phyloP scores from a whole-genome alignment of 441 rosid genomes.

The Pelargonium fulgidum region DNA sequence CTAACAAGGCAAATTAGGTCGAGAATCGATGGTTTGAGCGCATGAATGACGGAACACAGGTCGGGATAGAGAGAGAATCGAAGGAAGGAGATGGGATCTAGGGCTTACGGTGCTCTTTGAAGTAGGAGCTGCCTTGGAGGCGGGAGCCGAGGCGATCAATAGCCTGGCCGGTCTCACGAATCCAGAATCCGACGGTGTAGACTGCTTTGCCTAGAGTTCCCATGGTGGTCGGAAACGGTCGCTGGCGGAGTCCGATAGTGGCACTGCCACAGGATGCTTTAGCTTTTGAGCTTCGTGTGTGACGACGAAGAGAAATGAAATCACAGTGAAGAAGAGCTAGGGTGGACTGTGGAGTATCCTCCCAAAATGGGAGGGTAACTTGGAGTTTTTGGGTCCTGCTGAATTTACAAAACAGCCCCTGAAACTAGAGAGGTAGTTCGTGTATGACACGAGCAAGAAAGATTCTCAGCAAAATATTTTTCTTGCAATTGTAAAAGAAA shows the following conservation, averaged over 20 bases:
- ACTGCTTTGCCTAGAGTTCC: background rate
- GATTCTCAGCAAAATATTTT: too few species aligned
- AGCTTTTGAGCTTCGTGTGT: background rate
- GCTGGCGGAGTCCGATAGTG: too few species aligned
- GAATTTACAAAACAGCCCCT: too few species aligned
- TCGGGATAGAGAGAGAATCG: constrained; percentile 8
- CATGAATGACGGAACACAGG: background rate
- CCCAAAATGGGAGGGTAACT: background rate
- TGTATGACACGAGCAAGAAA: too few species aligned
- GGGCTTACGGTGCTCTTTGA: constrained; percentile 85
- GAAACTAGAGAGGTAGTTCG: too few species aligned
- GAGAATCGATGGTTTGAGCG: constrained; percentile 15
- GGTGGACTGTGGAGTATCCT: background rate
- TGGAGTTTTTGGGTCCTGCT: background rate
- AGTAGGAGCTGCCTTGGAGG: constrained; percentile 73
- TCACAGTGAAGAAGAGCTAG: background rate
- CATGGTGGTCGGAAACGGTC: background rate
- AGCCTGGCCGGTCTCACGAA: constrained; percentile 61
- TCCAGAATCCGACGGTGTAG: background rate
- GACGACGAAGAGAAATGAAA: background rate
- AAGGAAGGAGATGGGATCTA: background rate
- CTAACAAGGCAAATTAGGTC: background rate
- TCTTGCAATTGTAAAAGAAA: too few species aligned
- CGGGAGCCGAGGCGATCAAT: constrained; percentile 91
- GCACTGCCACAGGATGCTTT: background rate